Evolutionary conservation across 805 yeast genomes (phyloP), one percentile per base, ranked within the genome.

Genomic region (Yamadazyma paraphyllophila): DNA sequence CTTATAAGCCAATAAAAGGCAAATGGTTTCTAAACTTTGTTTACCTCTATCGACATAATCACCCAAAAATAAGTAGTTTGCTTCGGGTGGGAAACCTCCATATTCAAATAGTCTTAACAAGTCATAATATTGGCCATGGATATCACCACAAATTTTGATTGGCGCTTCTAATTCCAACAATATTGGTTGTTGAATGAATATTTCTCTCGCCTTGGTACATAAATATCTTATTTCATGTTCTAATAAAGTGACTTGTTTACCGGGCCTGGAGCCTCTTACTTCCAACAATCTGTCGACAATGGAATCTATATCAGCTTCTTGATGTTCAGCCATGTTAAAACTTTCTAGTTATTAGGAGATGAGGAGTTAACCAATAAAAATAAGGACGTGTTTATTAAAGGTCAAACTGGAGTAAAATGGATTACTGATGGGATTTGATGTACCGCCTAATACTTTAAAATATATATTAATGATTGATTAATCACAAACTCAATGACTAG

Each of bases 71-170:
- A 92, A 75, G 73, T 92, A 92, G 74, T 92, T 92, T 14, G 98
- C 96, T 67, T 94, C 98, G 10, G 99, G 99, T 1, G 99, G 99
- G 77, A 94, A 92, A 2, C 98, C 99, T 59, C 99, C 98, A 63
- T 92, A 92, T 74, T 94, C 98, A 61, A 92, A 92, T 59, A 92
- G 80, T 69, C 99, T 85, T 65, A 92, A 78, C 59, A 92, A 80
- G 69, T 92, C 99, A 65, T 92, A 92, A 71, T 94, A 92, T 72
- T 92, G 99, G 47, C 99, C 99, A 68, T 92, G 99, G 61, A 92
- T 94, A 68, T 92, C 99, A 69, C 99, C 99, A 73, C 97, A 90
- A 48, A 86, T 86, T 69, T 90, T 91, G 61, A 92, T 92, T 46
- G 99, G 99, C 15, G 99, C 98, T 70, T 94, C 98, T 57, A 92